Evolutionary conservation across 2,329 filamentous ascomycete species (phyloP).

Genomic region (Alternaria incomplexa): DNA sequence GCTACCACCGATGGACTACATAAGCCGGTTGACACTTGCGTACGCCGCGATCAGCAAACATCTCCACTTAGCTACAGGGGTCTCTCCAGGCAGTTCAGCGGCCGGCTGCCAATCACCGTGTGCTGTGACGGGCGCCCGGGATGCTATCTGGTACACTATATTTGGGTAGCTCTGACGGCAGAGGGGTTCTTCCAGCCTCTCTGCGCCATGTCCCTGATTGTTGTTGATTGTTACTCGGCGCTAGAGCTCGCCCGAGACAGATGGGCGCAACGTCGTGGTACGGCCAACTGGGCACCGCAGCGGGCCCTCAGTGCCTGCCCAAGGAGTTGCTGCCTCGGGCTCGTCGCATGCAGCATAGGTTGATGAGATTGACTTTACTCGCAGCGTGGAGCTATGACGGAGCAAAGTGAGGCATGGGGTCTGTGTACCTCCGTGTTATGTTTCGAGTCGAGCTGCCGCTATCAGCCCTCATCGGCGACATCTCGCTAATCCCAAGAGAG

Average conservation of each 20-base stretch:
- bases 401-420: slow-evolving; percentile 32
- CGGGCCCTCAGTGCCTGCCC: slow-evolving; percentile 11
- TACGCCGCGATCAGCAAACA: slow-evolving; percentile 45
- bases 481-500: slow-evolving; percentile 40
- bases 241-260: slow-evolving; percentile 21
- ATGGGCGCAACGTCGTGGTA: slow-evolving; percentile 28
- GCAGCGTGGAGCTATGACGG: slow-evolving; percentile 27
- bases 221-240: slow-evolving; percentile 33
- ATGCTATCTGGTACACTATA: slow-evolving; percentile 38
- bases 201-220: slow-evolving; percentile 34
- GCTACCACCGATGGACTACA: slow-evolving; percentile 27
- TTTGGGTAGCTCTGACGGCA: slow-evolving; percentile 36
- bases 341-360: background rate
- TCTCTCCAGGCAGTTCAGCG: slow-evolving; percentile 32
- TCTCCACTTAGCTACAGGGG: slow-evolving; percentile 44
- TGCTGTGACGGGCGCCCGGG: slow-evolving; percentile 26
- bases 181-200: slow-evolving; percentile 28
- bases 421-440: slow-evolving; percentile 40
- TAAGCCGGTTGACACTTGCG: slow-evolving; percentile 34
- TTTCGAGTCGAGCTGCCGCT: slow-evolving; percentile 42
- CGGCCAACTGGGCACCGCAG: slow-evolving; percentile 20
- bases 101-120: slow-evolving; percentile 38
- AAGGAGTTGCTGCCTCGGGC: background rate
- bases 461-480: slow-evolving; percentile 41
- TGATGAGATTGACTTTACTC: slow-evolving; percentile 1